Evolutionary conservation across 225 moss, liverwort and hornwort species (phyloP), one percentile per base, ranked within the genome.

Genomic region (Thuidium tamariscinum): DNA sequence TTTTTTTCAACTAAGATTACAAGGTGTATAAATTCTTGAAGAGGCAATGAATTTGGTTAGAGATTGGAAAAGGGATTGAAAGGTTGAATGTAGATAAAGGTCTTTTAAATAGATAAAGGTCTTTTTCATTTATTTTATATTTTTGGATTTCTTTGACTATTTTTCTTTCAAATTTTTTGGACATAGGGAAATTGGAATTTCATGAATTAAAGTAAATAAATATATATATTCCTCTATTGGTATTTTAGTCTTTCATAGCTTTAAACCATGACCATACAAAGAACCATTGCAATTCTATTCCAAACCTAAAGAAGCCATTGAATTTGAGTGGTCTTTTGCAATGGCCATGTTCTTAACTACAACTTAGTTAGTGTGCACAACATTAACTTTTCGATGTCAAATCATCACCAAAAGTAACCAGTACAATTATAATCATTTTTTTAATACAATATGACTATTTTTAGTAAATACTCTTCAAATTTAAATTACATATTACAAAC

Each of bases 351-450:
- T 22, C 6, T 37, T 21, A 67, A 21, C 22, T 7, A 66, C 1
- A 21, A 0, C n/a, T n/a, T n/a, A n/a, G 0, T n/a, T 20, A n/a
- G 3, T 10, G 9, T 1, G 13, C 12, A 21, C 22, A 37, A 21
- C 18, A 37, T 4, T 7, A 23, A 39, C 13, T 37, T 22, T 63
- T 34, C 9, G 22, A 0, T 22, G 12, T 37, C 37, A 67, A 39
- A 39, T 68, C 25, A 41, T 25, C 4, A 25, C 14, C 13, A 68
- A 23, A 68, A 67, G 39, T 39, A 7, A 23, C 16, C 8, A 23
- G 15, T 39, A 13, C 19, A 39, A 68, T 6, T 69, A 41, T 8
- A 41, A 69, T 10, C 41, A 41, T 13, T 14, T 25, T 41, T 20
- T 11, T 8, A 13, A 41, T 7, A 25, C 26, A 69, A 15, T 14